These are phyloP conservation scores for Westerdykella aurantiaca DNA, from an alignment of 2,329 filamentous ascomycete species.

Conservation along the genomic window DNA sequence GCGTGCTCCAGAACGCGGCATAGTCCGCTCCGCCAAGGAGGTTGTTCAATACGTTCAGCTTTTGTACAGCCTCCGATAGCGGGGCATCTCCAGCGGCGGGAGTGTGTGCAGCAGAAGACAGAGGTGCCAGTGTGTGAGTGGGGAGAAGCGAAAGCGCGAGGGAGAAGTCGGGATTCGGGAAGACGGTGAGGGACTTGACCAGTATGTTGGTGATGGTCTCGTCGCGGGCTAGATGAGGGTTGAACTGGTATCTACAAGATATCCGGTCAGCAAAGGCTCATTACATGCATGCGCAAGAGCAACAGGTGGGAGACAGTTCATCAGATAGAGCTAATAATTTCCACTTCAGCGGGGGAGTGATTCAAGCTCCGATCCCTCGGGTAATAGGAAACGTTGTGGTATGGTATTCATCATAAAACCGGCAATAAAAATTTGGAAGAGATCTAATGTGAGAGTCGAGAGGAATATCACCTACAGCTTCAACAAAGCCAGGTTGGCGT, in stretches of 20 bases:
- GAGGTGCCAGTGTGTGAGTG: constrained; percentile 65
- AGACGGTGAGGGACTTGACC: constrained; percentile 95
- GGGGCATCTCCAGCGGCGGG: constrained; percentile 56
- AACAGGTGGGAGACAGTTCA: constrained; percentile 1
- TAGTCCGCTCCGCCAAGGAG: constrained; percentile 90
- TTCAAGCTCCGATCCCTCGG: constrained; percentile 63
- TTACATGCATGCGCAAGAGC: not conserved
- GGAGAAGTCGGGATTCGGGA: constrained; percentile 91
- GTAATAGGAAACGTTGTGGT: constrained; percentile 97
- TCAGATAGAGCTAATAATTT: constrained; percentile 72
- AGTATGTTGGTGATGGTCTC: constrained; percentile 99
- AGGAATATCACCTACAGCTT: constrained; percentile 72
- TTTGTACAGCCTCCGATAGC: constrained; percentile 83
- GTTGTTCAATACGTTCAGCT: constrained; percentile 76
- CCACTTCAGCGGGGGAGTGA: constrained; percentile 62
- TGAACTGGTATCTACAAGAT: constrained; percentile 85
- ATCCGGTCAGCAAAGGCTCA: constrained; percentile 3
- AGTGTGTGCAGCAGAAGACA: constrained; percentile 45
- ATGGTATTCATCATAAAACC: constrained; percentile 63
- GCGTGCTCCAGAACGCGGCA: constrained; percentile 82
- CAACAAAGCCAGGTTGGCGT: constrained; percentile 89
- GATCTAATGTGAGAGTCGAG: constrained; percentile 13
- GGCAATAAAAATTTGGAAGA: constrained; percentile 9
- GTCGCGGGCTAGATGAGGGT: constrained; percentile 93
- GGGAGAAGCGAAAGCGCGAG: constrained; percentile 92